Evolutionary conservation across 768 basidiomycete genomes (phyloP).

Genomic region (Rhizopogon sp.): DNA sequence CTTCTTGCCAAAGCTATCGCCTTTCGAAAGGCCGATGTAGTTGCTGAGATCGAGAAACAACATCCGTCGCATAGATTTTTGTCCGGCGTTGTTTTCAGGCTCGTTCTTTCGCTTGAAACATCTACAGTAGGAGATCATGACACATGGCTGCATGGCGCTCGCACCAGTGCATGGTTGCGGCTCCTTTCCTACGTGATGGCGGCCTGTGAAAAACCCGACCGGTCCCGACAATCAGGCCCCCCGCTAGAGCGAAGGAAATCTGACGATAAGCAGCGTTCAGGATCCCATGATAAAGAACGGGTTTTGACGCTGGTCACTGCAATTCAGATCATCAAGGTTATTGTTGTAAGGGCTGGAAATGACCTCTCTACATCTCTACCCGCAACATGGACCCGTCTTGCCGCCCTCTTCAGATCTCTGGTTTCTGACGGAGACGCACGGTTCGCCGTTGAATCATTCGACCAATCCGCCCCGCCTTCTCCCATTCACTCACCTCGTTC

Average conservation of each 20-base stretch:
- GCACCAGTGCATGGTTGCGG: constrained; percentile 55
- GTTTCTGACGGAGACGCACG: constrained; percentile 55
- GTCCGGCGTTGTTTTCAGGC: constrained; percentile 58
- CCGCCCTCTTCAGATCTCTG: constrained; percentile 42
- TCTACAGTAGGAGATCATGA: constrained; percentile 39
- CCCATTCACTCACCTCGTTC: constrained; percentile 48
- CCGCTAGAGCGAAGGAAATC: constrained; percentile 42
- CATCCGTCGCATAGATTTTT: constrained; percentile 55
- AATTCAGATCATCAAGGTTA: constrained; percentile 63
- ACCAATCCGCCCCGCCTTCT: constrained; percentile 44
- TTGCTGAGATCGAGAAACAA: constrained; percentile 52
- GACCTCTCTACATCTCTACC: constrained; percentile 53
- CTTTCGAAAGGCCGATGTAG: constrained; percentile 46
- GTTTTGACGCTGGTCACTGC: constrained; percentile 38
- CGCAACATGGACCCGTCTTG: constrained; percentile 63
- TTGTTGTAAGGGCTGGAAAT: constrained; percentile 56
- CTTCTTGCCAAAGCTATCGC: constrained; percentile 42
- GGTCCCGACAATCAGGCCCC: constrained; percentile 15
- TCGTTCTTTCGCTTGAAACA: constrained; percentile 51
- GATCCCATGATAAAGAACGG: constrained; percentile 12
- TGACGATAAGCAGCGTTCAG: constrained; percentile 26
- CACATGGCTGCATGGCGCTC: constrained; percentile 39
- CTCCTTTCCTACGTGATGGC: constrained; percentile 55
- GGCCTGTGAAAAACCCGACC: constrained; percentile 37
- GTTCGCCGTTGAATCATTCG: constrained; percentile 46